Base-by-base conservation (phyloP, 1,284 basidiomycete species). In the Porogramme epimiltina region DNA sequence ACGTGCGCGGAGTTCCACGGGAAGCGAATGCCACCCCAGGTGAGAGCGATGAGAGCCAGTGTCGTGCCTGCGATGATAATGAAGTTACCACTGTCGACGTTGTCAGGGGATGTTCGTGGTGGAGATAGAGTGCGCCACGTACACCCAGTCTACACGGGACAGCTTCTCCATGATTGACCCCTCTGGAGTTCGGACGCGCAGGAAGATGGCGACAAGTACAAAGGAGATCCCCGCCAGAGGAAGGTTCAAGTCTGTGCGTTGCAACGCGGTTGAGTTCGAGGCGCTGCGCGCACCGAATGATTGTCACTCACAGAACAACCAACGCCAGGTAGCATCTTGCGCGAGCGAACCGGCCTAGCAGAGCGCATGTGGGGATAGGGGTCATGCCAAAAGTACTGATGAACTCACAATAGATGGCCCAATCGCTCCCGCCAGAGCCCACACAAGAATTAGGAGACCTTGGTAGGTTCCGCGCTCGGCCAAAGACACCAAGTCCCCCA, bases 401-500 rank as follows among this genome's bases (percentile, higher is more conserved):
- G 13, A 37, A 43, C 42, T 25, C 18, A 43, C 42, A 18, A 43
- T 43, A 19, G 42, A 19, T 16, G 72, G 68, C 2, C 71, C 69
- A 5, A 69, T 56, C 18, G 66, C 68, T 8, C 64, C 62, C 1
- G 72, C 70, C 4, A 73, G 47, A 3, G 70, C 64, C 68, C 70
- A 73, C 2, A 65, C 61, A 9, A 66, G 56, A 16, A 66, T 69
- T 28, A 73, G 54, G 16, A 70, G 50, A 6, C 72, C 71, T 41
- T 67, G 65, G 54, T 67, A 73, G 3, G 61, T 50, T n/a, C 73
- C 73, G 15, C 74, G 65, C 42, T 75, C 66, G 3, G 66, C 55
- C 3, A 76, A 63, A 0, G 72, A 63, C 1, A 73, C 69, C 8
- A 75, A 61, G 53, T 75, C 73, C 2, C 68, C 67, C 1, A 68